Evolutionary conservation across 2,329 filamentous ascomycete genomes (phyloP), one percentile per base, ranked within the genome.

Genomic region (Pestalotiopsis sp.): DNA sequence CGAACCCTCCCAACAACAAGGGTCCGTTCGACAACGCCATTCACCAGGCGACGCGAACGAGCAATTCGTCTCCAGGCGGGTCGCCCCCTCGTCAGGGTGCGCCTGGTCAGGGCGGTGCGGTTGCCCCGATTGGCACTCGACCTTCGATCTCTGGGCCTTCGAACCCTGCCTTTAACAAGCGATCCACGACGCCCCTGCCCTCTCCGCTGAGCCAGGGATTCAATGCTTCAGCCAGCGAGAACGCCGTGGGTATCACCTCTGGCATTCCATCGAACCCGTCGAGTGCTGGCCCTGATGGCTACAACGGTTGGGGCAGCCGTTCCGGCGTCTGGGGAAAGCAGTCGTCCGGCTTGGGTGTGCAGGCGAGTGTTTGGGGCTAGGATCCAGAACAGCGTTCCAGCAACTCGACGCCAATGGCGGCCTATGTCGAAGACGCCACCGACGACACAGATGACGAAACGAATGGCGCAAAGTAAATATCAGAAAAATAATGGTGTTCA

Each of bases 301-400:
- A 84, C 38, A 85, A 91, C 20, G 89, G 90, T 70, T 97, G 95
- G 95, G 91, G 92, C 67, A 91, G 90, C 77, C 92, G 92, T 73
- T 91, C 91, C 72, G 92, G 91, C 36, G 93, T 95, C 61, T 97
- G 95, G 95, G 93, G 94, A 69, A 91, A 91, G 76, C 94, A 93
- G 76, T 92, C 91, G 72, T 93, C 91, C 72, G 89, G 90, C 65
- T 90, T 97, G 71, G 93, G 94, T 72, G 92, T 95, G 71, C 94
- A 97, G 80, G 94, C 95, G 72, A 97, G 94, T 72, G 95, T 98
- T 74, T 98, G 95, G 95, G 95, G 95, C 75, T 98, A 91, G 75
- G 67, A 71, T 65, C 61, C 70, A 25, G 61, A 67, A 25, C 39
- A 31, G 38, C 39, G 63, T 57, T 59, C 62, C 45, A 61, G 66